These are phyloP conservation scores for Ramaria sp. DNA, from an alignment of 768 basidiomycete species.

Conservation along the genomic window DNA sequence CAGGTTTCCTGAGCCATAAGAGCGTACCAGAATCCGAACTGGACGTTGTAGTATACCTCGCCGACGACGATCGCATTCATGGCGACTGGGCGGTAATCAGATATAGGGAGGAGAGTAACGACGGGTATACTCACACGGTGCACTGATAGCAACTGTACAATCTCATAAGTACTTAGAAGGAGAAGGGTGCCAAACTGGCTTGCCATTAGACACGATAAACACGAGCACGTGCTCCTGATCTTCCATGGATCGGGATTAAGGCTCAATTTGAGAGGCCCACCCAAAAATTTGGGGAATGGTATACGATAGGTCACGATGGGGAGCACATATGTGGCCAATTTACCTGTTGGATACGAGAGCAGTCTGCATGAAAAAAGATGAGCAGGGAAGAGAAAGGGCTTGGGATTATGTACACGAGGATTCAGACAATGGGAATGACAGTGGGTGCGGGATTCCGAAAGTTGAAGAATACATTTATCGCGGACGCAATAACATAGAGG, in stretches of 20 bases:
- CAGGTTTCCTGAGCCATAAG: too few relatives aligned
- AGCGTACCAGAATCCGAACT: conserved; percentile 49
- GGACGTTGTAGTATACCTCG: conserved; percentile 61
- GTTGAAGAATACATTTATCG: conserved; percentile 88
- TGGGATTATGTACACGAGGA: conserved; percentile 38
- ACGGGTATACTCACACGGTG: conserved; percentile 34
- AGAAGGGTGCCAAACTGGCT: not conserved
- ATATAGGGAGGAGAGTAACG: conserved; percentile 10
- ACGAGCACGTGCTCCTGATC: conserved; percentile 91
- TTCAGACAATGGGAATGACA: conserved; percentile 75
- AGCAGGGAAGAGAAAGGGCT: not conserved
- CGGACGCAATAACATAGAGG: conserved; percentile 52
- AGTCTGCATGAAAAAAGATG: conserved; percentile 28
- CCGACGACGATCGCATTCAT: conserved; percentile 82
- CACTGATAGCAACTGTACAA: conserved; percentile 43
- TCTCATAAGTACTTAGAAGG: not conserved
- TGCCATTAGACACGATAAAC: conserved; percentile 78
- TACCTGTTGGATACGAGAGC: conserved; percentile 83
- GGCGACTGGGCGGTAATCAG: conserved; percentile 33
- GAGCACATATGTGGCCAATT: conserved; percentile 69
- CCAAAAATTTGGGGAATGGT: conserved; percentile 25
- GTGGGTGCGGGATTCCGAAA: conserved; percentile 84
- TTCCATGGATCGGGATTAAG: conserved; percentile 97
- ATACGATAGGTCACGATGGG: conserved; percentile 74
- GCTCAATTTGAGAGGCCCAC: conserved; percentile 54